Base-by-base conservation (phyloP, 208 protist species). In the Leishmania martiniquensis region DNA sequence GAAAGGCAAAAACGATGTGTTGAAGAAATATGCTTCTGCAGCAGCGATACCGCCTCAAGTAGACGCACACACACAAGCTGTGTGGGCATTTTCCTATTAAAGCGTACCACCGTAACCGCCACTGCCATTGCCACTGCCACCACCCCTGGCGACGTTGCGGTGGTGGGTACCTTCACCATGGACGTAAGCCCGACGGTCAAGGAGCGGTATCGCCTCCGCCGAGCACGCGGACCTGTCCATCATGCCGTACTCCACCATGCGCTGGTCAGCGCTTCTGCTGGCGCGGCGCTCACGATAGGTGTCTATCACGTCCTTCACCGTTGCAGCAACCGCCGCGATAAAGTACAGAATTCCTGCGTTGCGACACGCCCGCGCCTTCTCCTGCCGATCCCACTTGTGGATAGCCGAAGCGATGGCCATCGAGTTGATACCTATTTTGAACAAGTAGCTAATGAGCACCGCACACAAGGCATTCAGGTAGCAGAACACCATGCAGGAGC, bases 361-460 rank as follows among this genome's bases (percentile, higher is more conserved):
- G 13, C 87, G 81, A 44, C 89, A 92, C 9, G 93, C 91, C 4
- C 72, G 72, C 2, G 88, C 83, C 82, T 97, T 97, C 72, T 94
- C 74, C 39, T 75, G 51, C 20, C 81, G 75, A 52, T 95, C 85
- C 91, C 93, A 97, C 1, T 88, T 82, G 66, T 88, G 82, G 32
- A 75, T 76, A 2, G 77, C 71, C 0, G 90, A 86, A 6, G 78
- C 83, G 47, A 97, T 86, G 12, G 89, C 86, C 72, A 97, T 87
- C 20, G 93, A 92, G 25, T 60, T 83, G 47, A 97, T 91, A 51
- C 87, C 85, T 13, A 91, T 76, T 42, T 89, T 75, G 75, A 97
- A 94, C 70, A 91, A 81, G 81, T 93, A 94, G 49, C 84, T 88
- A 73, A 97, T 88, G 32, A 97, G 77, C n/a, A 95, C 89, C 1